Evolutionary conservation across 2,329 filamentous ascomycete genomes (phyloP).

Genomic region (Lachnellula subtilissima): DNA sequence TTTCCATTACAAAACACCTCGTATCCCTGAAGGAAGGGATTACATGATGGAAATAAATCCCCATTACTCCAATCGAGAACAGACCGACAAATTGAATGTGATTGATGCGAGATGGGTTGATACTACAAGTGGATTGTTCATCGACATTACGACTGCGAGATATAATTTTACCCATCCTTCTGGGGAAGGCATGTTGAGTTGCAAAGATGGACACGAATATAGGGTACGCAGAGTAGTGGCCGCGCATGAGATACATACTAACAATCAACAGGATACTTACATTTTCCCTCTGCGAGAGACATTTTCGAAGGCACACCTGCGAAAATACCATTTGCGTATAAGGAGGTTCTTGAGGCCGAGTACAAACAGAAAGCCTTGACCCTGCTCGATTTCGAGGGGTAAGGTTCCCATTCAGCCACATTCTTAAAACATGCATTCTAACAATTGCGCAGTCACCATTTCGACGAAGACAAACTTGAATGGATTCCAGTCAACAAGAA

Average conservation of each 20-base stretch:
- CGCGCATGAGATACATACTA: neutral
- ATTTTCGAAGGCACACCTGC: conserved; percentile 62
- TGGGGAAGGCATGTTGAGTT: conserved; percentile 43
- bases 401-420: conserved; percentile 23
- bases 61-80: conserved; percentile 56
- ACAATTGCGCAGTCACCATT: conserved; percentile 34
- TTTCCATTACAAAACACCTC: conserved; percentile 30
- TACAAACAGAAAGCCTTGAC: conserved; percentile 50
- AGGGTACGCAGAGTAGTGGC: conserved; percentile 31
- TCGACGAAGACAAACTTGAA: conserved; percentile 36
- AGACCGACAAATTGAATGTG: conserved; percentile 66
- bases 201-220: conserved; percentile 49
- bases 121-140: conserved; percentile 67
- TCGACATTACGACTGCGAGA: conserved; percentile 75
- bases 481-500: conserved; percentile 28
- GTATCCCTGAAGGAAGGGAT: conserved; percentile 37
- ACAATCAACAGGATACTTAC: conserved; percentile 44
- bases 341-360: conserved; percentile 53
- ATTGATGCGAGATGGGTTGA: conserved; percentile 87
- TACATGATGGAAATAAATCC: conserved; percentile 79
- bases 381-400: conserved; percentile 49
- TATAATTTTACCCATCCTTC: conserved; percentile 34
- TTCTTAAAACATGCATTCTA: neutral
- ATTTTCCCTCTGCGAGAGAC: conserved; percentile 67
- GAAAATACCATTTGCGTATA: conserved; percentile 61